Base-by-base conservation (phyloP, 805 yeast species). In the Blastobotrys peoriensis region DNA sequence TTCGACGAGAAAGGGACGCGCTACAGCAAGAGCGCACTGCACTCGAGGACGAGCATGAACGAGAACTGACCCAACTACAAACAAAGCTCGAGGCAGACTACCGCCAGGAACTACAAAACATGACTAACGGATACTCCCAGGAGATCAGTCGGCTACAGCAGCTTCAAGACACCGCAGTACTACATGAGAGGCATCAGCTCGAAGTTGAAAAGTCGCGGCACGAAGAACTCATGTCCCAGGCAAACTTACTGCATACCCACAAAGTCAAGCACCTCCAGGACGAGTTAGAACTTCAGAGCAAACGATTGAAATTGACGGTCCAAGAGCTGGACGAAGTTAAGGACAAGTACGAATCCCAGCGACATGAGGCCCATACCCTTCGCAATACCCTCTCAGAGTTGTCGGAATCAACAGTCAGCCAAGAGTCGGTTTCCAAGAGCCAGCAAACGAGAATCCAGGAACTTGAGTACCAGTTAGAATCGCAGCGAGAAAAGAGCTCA, bases 51-150 rank as follows among this genome's bases (percentile, higher is more conserved):
- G 20, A 17, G 17, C 38, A 36, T 20, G 22, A 17, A 8, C 21
- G 20, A 36, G 38, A 36, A 13, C 6, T 36, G 13, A 20, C 17
- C 15, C 60, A 21, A 58, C 61, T 13, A 66, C 65, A 21, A 59
- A 66, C 41, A 70, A 70, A 15, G 65, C 66, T 28, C 65, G 68
- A 20, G 52, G 13, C 30, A 8, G 30, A 25, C 30, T 25, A 25
- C 13, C 30, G 30, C 13, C 30, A 13, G 10, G 30, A 25, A 25
- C 30, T 25, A 8, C 10, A 25, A 25, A 8, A 13, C 8, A 25
- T 25, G 8, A 25, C 30, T 25, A 13, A 25, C 8, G 30, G 10
- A 8, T 13, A 25, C 30, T 8, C 10, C 13, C 8, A 8, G 30
- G 30, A 25, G 13, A 25, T 25, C 30, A 25, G 30, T 13, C 8